Percentiles rank a stretch among this genome's conserved stretches.
Evolutionary conservation across 163 green algal genomes (phyloP).

Genomic region (Smithsoniella earleae): DNA sequence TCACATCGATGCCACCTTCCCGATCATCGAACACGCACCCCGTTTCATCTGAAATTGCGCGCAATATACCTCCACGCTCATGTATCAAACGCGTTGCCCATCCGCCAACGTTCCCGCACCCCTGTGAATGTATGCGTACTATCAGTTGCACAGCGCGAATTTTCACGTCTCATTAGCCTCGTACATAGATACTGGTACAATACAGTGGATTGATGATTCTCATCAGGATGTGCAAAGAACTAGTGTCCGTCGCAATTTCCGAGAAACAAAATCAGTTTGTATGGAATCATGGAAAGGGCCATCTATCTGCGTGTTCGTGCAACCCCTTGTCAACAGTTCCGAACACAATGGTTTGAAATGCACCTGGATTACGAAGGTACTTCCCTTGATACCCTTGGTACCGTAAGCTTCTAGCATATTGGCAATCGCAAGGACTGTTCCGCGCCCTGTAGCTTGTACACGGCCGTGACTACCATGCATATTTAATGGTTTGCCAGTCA

Average conservation of each 20-base stretch:
- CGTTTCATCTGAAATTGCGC: constrained; percentile 61
- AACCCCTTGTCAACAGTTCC: too few species aligned
- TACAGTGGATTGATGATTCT: not conserved
- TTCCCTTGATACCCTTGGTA: constrained; percentile 49
- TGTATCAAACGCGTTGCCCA: constrained; percentile 64
- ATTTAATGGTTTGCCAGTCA: constrained; percentile 81
- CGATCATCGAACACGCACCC: constrained; percentile 54
- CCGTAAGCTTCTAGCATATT: constrained; percentile 53
- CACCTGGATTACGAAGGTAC: constrained; percentile 73
- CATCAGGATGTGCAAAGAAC: not conserved
- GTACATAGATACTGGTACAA: not conserved
- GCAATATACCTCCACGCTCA: constrained; percentile 61
- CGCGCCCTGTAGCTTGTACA: constrained; percentile 69
- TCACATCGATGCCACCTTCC: constrained; percentile 39
- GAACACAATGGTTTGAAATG: too few species aligned
- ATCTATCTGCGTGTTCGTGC: too few species aligned
- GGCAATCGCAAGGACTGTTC: constrained; percentile 65
- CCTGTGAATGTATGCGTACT: too few species aligned
- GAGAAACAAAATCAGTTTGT: too few species aligned
- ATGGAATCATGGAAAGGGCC: too few species aligned
- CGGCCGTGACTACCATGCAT: constrained; percentile 71
- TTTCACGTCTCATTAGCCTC: not conserved
- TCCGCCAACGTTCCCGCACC: constrained; percentile 86
- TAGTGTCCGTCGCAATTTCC: too few species aligned
- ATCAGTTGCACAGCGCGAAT: too few species aligned